These are phyloP conservation scores for Lizonia empirigonia DNA, from an alignment of 2,329 filamentous ascomycete species.

Conservation along the genomic window DNA sequence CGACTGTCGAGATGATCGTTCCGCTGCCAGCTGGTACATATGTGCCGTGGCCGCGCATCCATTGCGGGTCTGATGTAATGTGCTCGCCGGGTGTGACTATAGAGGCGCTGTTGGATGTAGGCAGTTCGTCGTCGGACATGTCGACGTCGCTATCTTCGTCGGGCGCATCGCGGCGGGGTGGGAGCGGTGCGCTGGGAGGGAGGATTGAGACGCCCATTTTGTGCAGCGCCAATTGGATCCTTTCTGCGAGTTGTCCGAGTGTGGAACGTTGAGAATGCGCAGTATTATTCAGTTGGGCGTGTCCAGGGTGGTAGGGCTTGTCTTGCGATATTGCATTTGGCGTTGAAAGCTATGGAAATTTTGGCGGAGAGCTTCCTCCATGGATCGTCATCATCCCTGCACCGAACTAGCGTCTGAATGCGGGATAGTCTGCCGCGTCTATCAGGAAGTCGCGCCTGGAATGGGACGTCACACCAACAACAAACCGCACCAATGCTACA, in stretches of 20 bases:
- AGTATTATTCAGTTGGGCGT: no score
- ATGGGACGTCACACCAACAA: constrained; percentile 34
- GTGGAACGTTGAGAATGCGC: no score
- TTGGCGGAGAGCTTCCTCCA: constrained; percentile 30
- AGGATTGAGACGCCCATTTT: constrained; percentile 66
- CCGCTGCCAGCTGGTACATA: constrained; percentile 68
- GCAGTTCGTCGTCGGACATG: constrained; percentile 52
- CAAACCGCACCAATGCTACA: background rate
- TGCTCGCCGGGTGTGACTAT: constrained; percentile 89
- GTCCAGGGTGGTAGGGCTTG: constrained; percentile 3
- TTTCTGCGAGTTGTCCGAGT: no score
- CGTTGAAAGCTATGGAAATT: constrained; percentile 33
- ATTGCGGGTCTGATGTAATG: constrained; percentile 91
- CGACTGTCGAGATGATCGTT: constrained; percentile 85
- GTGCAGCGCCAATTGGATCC: background rate
- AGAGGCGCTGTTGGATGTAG: constrained; percentile 40
- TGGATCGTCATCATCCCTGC: constrained; percentile 17
- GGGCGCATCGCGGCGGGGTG: constrained; percentile 39
- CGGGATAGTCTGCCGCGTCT: constrained; percentile 21
- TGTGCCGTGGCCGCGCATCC: constrained; percentile 97
- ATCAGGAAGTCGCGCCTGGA: constrained; percentile 15
- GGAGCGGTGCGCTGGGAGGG: constrained; percentile 52
- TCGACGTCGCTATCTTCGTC: constrained; percentile 57
- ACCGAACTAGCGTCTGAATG: constrained; percentile 10
- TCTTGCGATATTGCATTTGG: background rate